Base-by-base conservation (phyloP, 176 grass and related monocot genomes). In the Bonia amplexicaulis region DNA sequence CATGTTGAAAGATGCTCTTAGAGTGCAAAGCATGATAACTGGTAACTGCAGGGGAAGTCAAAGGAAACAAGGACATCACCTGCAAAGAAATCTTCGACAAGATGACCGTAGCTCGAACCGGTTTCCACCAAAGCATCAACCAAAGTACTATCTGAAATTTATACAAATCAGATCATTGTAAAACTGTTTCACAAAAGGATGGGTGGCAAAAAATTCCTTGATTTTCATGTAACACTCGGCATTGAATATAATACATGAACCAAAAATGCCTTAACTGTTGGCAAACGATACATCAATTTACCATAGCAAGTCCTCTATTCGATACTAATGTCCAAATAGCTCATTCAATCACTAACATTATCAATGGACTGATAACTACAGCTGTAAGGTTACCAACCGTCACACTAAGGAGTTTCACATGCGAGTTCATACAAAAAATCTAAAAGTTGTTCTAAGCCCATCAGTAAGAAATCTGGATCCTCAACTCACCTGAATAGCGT, bases 11-110 rank as follows among this genome's bases (percentile, higher is more conserved):
- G 8, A 8, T 31, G 9, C 35, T 58, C 48, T 58, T 71, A 44
- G 31, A 59, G 66, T 58, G 48, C 45, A 66, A 84, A 75, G 40
- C 45, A 77, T 58, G 66, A 4, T 45, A 57, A 64, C 73, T 65
- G 27, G 63, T 59, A 13, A 12, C 69, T 66, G 40, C 27, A 74
- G 10, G 44, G 31, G 15, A 26, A 61, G 19, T 27, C 48, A 42
- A 54, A 85, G 48, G 22, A 62, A 66, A 81, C 61, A 66, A 81
- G 73, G 29, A 73, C 39, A 49, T 52, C 62, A 92, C 92, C 87
- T 80, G 90, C 90, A 80, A 94, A 87, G 68, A 94, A 94, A 94
- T 89, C 89, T 94, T 94, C 37, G 92, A 92, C 54, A 94, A 65
- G 44, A 90, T 58, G 64, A 86, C 16, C 26, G 90, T 27, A 23